Evolutionary conservation across 805 yeast species (phyloP).

Genomic region (Metschnikowia corniflorae): DNA sequence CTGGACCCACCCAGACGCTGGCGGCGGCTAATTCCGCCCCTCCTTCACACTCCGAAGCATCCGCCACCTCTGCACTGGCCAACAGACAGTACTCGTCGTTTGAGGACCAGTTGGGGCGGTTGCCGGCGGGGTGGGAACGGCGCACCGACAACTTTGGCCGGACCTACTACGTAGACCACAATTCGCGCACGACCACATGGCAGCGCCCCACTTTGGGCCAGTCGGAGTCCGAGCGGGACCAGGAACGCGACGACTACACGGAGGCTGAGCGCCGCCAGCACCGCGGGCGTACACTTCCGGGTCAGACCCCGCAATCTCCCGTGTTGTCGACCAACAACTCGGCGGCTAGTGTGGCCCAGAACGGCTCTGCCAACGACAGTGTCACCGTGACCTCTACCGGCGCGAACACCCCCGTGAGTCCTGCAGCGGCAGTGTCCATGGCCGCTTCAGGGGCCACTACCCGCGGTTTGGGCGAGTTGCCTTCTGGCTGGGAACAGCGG

Average conservation of each 20-base stretch:
- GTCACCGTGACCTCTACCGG: slow-evolving; percentile 46
- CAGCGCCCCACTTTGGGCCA: slow-evolving; percentile 87
- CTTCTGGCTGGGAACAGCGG: slow-evolving; percentile 99
- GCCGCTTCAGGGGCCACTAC: slow-evolving; percentile 86
- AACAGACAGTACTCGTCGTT: slow-evolving; percentile 82
- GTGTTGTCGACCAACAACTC: slow-evolving; percentile 19
- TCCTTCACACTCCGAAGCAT: slow-evolving; percentile 16
- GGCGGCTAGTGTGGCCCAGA: too few species aligned
- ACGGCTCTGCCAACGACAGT: slow-evolving; percentile 39
- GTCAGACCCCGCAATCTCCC: slow-evolving; percentile 40
- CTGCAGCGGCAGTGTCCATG: slow-evolving; percentile 65
- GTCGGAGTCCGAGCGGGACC: slow-evolving; percentile 64
- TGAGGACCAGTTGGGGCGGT: slow-evolving; percentile 93
- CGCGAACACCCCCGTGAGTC: slow-evolving; percentile 51
- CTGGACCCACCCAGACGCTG: slow-evolving; percentile 20
- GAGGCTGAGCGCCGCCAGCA: slow-evolving; percentile 91
- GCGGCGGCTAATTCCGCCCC: slow-evolving; percentile 10
- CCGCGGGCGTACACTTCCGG: slow-evolving; percentile 86
- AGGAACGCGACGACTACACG: slow-evolving; percentile 62
- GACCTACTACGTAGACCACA: slow-evolving; percentile 96
- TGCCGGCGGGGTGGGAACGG: slow-evolving; percentile 99
- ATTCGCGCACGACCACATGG: slow-evolving; percentile 98
- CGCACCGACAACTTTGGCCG: slow-evolving; percentile 97
- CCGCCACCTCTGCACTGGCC: slow-evolving; percentile 7
- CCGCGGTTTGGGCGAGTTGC: slow-evolving; percentile 93